phyloP scores from a whole-genome alignment of 2,329 filamentous ascomycete genomes.

The Byssochlamys sp. region DNA sequence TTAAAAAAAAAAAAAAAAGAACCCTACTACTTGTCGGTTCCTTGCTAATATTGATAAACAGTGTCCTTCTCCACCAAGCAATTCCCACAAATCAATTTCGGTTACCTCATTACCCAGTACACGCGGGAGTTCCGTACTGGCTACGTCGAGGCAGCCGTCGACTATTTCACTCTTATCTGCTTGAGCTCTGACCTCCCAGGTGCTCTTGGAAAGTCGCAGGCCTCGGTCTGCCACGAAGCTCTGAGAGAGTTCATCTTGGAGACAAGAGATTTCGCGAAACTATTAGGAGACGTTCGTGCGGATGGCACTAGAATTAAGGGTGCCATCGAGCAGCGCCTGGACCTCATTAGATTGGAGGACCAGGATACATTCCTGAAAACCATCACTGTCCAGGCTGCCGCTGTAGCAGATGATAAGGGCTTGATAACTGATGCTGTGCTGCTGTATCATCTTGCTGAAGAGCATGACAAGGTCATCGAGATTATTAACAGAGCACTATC shows the following conservation, averaged over 20 bases:
- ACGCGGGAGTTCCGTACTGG: constrained; percentile 90
- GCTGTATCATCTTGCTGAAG: constrained; percentile 84
- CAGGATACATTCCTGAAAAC: constrained; percentile 77
- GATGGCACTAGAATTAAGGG: constrained; percentile 80
- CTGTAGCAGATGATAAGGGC: constrained; percentile 87
- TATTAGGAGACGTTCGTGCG: constrained; percentile 80
- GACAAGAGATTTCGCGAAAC: constrained; percentile 84
- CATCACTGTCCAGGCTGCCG: constrained; percentile 87
- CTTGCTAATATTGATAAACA: constrained; percentile 19
- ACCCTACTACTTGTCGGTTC: not conserved
- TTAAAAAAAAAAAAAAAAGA: not conserved
- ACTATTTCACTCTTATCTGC: constrained; percentile 85
- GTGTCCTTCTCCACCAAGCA: constrained; percentile 47
- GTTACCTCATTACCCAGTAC: constrained; percentile 85
- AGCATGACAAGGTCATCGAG: constrained; percentile 86
- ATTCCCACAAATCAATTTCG: constrained; percentile 80
- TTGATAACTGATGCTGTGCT: constrained; percentile 88
- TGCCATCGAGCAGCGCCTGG: constrained; percentile 74
- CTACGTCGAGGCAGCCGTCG: constrained; percentile 77
- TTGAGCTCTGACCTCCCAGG: constrained; percentile 76
- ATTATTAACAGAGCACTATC: constrained; percentile 86
- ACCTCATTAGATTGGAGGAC: constrained; percentile 68
- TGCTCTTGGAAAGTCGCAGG: constrained; percentile 65
- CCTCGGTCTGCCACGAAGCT: constrained; percentile 78
- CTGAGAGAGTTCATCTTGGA: constrained; percentile 91